Conservation (phyloP, 2,329 filamentous ascomycete species). For the Aspergillus nomiae region DNA sequence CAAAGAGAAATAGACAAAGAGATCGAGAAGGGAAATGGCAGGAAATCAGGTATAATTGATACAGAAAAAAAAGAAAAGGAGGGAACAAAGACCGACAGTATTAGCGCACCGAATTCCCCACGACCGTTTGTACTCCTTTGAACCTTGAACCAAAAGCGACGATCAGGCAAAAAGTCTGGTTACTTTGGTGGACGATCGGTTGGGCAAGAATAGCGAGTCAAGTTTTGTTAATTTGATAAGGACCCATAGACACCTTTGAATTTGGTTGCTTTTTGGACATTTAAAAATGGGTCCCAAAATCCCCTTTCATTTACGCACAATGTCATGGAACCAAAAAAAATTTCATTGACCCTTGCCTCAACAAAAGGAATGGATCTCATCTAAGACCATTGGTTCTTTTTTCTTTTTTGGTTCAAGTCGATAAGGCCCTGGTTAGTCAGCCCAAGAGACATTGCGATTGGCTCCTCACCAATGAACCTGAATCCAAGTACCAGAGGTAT, state of each 20-base stretch:
- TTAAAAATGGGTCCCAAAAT: neutral
- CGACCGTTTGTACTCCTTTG: neutral
- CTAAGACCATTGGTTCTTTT: neutral
- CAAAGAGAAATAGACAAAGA: neutral
- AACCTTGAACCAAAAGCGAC: conserved; percentile 5
- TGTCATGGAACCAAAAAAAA: neutral
- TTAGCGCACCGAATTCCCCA: neutral
- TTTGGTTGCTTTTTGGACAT: neutral
- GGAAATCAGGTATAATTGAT: neutral
- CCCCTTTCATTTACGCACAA: neutral
- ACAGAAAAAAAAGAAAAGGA: neutral
- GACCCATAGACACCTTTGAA: neutral
- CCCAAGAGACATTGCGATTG: neutral
- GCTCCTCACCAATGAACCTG: neutral
- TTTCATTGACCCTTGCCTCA: neutral
- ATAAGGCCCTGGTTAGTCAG: neutral
- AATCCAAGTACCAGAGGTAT: neutral
- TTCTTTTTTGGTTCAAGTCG: neutral
- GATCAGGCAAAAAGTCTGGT: conserved; percentile 4
- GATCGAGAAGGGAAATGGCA: neutral
- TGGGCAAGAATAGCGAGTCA: neutral
- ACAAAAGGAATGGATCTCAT: neutral
- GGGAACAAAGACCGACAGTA: neutral
- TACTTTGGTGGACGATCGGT: neutral
- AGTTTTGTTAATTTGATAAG: neutral